Base-by-base conservation (phyloP, 2,329 filamentous ascomycete genomes). In the Onygenales sp. region DNA sequence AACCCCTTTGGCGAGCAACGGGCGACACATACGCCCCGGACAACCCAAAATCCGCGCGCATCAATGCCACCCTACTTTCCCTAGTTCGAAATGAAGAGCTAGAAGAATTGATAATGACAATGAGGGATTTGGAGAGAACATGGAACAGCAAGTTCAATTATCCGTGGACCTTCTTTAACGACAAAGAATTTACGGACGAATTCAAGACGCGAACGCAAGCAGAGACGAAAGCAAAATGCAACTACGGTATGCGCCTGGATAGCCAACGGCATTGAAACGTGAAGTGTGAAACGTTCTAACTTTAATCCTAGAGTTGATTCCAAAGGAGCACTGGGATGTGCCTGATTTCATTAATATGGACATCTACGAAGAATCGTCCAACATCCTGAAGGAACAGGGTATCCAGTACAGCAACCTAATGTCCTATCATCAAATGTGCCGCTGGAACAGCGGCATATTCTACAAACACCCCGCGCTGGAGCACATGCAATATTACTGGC, bases 61-160 rank as follows among this genome's bases (percentile, higher is more conserved):
- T 95, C 70, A 93, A 95, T 69, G 93, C 93, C 55, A 97, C 93
- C 3, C 78, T 98, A 54, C 79, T 98, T 60, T 87, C 90, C 21
- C 81, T 98, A 39, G 93, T 98, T 53, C 85, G 93, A 57, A 98
- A 98, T 66, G 84, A 88, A 66, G 93, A 98, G 75, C 75, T 96
- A 32, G 74, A 83, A 21, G 87, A 86, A 46, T 87, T 98, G 77
- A 76, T 97, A 31, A 81, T 85, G 66, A 89, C 90, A 31, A 98
- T 98, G 89, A 73, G 73, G 53, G 92, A 98, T 66, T 78, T 98
- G 56, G 93, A 98, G 74, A 77, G 86, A 60, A 97, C 92, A 1
- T 98, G 91, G 90, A 98, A 98, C 66, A 78, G 83, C 77, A 98
- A 98, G 68, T 98, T 97, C 81, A 98, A 98, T 76, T 98, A 98